phyloP scores from a whole-genome alignment of 2,329 filamentous ascomycete species.

The Scedosporium aurantiacum region DNA sequence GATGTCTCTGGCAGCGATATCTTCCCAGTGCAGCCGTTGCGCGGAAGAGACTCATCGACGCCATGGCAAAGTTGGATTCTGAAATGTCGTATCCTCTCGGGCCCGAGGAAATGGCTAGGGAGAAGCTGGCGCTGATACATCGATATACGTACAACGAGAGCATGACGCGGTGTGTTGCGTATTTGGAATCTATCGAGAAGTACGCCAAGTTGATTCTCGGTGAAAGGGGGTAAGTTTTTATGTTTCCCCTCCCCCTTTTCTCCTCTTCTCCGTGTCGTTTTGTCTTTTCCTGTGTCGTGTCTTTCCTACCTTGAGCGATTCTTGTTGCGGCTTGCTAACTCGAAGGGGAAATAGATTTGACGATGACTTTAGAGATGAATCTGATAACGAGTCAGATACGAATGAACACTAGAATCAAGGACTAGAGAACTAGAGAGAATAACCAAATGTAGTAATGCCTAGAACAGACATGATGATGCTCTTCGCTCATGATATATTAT shows the following conservation, averaged over 20 bases:
- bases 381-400: conserved; percentile 8
- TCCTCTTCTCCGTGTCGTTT: neutral
- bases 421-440: conserved; percentile 17
- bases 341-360: conserved; percentile 20
- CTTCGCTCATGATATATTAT: neutral
- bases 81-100: conserved; percentile 19
- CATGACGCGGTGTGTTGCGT: conserved; percentile 41
- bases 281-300: neutral
- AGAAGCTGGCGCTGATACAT: conserved; percentile 46
- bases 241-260: neutral
- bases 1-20: conserved; percentile 27
- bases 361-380: conserved; percentile 16
- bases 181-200: conserved; percentile 41
- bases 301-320: neutral
- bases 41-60: conserved; percentile 38
- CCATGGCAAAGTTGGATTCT: conserved; percentile 36
- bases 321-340: too few relatives aligned
- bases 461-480: neutral
- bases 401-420: conserved; percentile 18
- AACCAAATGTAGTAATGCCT: conserved; percentile 6
- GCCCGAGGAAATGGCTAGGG: conserved; percentile 19
- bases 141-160: conserved; percentile 43
- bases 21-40: conserved; percentile 44
- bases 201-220: conserved; percentile 48
- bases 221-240: conserved; percentile 32